Evolutionary conservation across 2,329 filamentous ascomycete genomes (phyloP).

Genomic region (Ophiostoma ulmi): DNA sequence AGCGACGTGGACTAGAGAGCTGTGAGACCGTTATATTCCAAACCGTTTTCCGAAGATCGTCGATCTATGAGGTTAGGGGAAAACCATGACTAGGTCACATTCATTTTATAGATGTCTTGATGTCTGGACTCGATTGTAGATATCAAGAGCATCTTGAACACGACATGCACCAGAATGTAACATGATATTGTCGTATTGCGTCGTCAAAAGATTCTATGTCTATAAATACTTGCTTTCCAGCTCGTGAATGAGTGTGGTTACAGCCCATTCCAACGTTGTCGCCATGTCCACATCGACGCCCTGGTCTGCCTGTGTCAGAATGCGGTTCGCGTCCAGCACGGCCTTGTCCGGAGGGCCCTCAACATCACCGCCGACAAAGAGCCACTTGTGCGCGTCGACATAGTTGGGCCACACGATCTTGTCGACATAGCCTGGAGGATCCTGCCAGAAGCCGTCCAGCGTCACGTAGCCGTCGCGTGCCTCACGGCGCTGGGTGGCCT

Average conservation of each 20-base stretch:
- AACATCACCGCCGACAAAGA: conserved; percentile 68
- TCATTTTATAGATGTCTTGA: conserved; percentile 9
- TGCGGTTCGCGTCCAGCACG: conserved; percentile 38
- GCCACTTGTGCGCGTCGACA: conserved; percentile 70
- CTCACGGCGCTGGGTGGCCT: conserved; percentile 60
- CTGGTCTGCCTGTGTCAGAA: conserved; percentile 45
- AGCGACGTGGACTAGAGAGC: conserved; percentile 56
- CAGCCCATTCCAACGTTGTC: conserved; percentile 62
- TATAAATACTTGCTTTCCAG: conserved; percentile 31
- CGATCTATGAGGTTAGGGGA: conserved; percentile 80
- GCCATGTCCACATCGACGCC: conserved; percentile 54
- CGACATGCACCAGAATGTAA: no score
- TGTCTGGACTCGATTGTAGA: not conserved
- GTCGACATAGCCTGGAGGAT: conserved; percentile 91
- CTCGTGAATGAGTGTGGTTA: conserved; percentile 53
- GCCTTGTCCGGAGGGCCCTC: conserved; percentile 50
- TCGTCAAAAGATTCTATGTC: not conserved
- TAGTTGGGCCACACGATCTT: conserved; percentile 96
- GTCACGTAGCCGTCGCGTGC: conserved; percentile 73
- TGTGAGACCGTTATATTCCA: conserved; percentile 78
- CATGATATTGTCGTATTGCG: not conserved
- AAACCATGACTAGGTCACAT: conserved; percentile 81
- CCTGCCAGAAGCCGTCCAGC: conserved; percentile 86
- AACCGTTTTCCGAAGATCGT: conserved; percentile 83
- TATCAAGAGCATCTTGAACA: no score